A percentile compares a stretch with the other conserved stretches of the same genome.
Conservation (phyloP, 176 grass and related monocot genomes). For the Pontederia crassipes region DNA sequence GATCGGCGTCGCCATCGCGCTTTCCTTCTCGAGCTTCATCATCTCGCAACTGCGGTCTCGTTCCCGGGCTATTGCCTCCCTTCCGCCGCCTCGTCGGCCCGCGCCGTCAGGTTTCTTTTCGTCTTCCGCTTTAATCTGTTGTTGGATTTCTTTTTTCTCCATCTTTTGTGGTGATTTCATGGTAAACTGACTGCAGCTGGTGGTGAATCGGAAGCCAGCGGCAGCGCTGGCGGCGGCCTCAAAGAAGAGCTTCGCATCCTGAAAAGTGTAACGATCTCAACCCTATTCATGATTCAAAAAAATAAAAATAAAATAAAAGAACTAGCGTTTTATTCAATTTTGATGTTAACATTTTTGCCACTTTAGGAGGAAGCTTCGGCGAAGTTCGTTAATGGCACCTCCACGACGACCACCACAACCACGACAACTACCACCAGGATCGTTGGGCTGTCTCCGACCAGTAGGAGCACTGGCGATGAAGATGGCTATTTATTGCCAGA, state of each 20-base stretch:
- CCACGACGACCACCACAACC: constrained; percentile 35
- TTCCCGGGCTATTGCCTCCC: neutral
- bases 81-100: neutral
- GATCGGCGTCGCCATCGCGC: constrained; percentile 6
- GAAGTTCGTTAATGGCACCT: constrained; percentile 49
- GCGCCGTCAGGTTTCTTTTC: neutral
- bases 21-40: constrained; percentile 5
- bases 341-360: neutral
- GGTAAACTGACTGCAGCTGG: neutral
- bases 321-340: neutral
- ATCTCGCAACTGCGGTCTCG: neutral
- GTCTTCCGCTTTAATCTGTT: neutral
- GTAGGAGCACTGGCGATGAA: neutral
- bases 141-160: neutral
- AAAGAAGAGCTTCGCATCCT: constrained; percentile 47
- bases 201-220: constrained; percentile 25
- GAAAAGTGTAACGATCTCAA: constrained; percentile 37
- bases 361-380: constrained; percentile 36
- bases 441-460: constrained; percentile 8
- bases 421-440: constrained; percentile 32
- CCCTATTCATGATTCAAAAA: no score
- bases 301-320: no score
- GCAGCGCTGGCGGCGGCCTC: constrained; percentile 29
- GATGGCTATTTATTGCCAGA: constrained; percentile 6
- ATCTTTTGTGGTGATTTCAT: constrained; percentile 1